Conservation (phyloP, 2,329 filamentous ascomycete genomes). For the Fusarium sp. region DNA sequence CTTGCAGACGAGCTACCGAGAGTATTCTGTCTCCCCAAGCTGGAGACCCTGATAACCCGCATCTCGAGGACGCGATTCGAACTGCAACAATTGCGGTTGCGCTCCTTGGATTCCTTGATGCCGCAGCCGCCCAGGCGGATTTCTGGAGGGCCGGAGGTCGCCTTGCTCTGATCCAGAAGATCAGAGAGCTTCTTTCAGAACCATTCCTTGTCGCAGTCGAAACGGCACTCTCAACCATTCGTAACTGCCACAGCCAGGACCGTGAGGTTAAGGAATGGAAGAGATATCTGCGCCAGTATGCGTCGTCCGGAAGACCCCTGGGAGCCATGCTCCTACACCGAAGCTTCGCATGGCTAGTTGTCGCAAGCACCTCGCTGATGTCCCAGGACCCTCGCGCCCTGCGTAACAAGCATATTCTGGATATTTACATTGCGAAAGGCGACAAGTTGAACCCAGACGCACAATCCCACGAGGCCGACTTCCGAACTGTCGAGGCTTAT, state of each 20-base stretch:
- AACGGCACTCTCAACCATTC: slow-evolving; percentile 86
- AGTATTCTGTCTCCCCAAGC: slow-evolving; percentile 61
- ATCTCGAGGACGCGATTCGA: slow-evolving; percentile 70
- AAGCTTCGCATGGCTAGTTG: slow-evolving; percentile 84
- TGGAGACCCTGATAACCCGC: slow-evolving; percentile 64
- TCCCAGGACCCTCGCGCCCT: slow-evolving; percentile 68
- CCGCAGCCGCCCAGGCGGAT: slow-evolving; percentile 75
- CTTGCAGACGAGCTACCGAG: slow-evolving; percentile 70
- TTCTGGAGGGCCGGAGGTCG: slow-evolving; percentile 84
- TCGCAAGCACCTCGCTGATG: slow-evolving; percentile 77
- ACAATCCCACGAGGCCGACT: slow-evolving; percentile 59
- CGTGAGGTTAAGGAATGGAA: slow-evolving; percentile 83
- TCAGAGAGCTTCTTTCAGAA: slow-evolving; percentile 80
- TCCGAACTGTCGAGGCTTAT: slow-evolving; percentile 66
- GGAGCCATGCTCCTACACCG: slow-evolving; percentile 91
- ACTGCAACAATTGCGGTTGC: slow-evolving; percentile 82
- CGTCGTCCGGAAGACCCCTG: slow-evolving; percentile 77
- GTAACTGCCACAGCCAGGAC: slow-evolving; percentile 75
- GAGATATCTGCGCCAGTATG: slow-evolving; percentile 82
- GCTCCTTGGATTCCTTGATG: slow-evolving; percentile 88
- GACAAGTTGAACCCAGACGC: slow-evolving; percentile 52
- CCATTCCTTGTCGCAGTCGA: slow-evolving; percentile 86
- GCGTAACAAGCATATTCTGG: slow-evolving; percentile 71
- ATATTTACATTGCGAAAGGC: slow-evolving; percentile 71
- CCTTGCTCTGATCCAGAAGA: slow-evolving; percentile 72